These are phyloP conservation scores for Fusarium beomiforme DNA, from an alignment of 2,329 filamentous ascomycete species.

Conservation along the genomic window DNA sequence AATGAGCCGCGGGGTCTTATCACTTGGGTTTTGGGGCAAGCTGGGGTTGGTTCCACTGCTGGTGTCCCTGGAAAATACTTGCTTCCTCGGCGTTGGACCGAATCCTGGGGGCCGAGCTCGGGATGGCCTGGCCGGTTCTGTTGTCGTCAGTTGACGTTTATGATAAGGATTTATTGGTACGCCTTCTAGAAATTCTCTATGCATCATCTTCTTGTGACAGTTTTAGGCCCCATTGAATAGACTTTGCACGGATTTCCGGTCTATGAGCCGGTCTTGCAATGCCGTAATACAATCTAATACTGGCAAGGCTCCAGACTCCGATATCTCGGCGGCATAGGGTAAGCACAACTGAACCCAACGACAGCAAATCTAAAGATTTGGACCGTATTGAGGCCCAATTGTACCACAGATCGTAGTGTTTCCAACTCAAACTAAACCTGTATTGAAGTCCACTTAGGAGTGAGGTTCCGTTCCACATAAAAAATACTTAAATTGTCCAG, in stretches of 20 bases:
- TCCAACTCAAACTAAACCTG: no score
- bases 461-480: no score
- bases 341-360: neutral
- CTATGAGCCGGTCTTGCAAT: neutral
- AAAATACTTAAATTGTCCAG: no score
- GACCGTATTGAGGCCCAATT: neutral
- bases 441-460: no score
- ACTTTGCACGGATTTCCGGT: conserved; percentile 1
- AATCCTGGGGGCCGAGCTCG: conserved; percentile 26
- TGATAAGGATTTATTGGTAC: neutral
- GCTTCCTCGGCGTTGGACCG: conserved; percentile 19
- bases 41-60: conserved; percentile 5
- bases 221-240: neutral
- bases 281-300: neutral
- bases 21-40: neutral
- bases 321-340: neutral
- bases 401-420: no score
- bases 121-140: neutral
- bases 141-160: neutral
- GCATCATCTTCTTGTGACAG: conserved; percentile 1
- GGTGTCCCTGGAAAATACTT: neutral
- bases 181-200: conserved; percentile 15
- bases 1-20: conserved; percentile 19
- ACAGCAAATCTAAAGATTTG: neutral
- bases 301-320: neutral